A percentile compares a stretch with the other conserved stretches of the same genome.
These are phyloP conservation scores for Nitzschia palea DNA, from an alignment of 108 stramenopile genomes.

Conservation along the genomic window DNA sequence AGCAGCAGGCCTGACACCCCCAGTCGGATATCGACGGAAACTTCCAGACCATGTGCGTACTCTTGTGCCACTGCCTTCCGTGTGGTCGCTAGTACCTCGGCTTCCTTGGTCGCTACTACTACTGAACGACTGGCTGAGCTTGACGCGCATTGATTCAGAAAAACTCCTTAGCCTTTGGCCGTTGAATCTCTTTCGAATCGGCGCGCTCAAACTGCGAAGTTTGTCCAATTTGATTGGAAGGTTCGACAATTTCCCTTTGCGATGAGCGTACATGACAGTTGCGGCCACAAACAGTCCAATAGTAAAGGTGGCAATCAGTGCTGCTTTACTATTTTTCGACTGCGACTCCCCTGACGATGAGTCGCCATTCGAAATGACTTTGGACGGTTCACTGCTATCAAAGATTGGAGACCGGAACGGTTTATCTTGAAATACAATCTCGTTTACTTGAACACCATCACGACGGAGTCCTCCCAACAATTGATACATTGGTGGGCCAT, in stretches of 20 bases:
- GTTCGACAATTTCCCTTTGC: conserved; percentile 4
- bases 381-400: background rate
- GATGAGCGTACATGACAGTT: conserved; percentile 14
- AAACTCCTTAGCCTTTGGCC: background rate
- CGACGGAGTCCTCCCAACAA: conserved; percentile 13
- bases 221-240: background rate
- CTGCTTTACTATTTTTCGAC: conserved; percentile 1
- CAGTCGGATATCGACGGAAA: conserved; percentile 21
- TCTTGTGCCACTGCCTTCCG: background rate
- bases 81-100: background rate
- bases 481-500: conserved; percentile 16
- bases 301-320: conserved; percentile 9
- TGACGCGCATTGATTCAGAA: background rate
- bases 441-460: conserved; percentile 17
- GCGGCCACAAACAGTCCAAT: conserved; percentile 4
- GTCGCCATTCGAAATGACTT: background rate
- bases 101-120: background rate
- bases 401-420: conserved; percentile 16
- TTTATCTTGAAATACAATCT: conserved; percentile 19
- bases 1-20: conserved; percentile 22
- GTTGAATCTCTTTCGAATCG: conserved; percentile 8
- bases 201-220: background rate
- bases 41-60: conserved; percentile 26
- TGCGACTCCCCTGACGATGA: background rate
- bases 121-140: background rate